phyloP scores from a whole-genome alignment of 768 basidiomycete species.

The Cytidiella melzeri region DNA sequence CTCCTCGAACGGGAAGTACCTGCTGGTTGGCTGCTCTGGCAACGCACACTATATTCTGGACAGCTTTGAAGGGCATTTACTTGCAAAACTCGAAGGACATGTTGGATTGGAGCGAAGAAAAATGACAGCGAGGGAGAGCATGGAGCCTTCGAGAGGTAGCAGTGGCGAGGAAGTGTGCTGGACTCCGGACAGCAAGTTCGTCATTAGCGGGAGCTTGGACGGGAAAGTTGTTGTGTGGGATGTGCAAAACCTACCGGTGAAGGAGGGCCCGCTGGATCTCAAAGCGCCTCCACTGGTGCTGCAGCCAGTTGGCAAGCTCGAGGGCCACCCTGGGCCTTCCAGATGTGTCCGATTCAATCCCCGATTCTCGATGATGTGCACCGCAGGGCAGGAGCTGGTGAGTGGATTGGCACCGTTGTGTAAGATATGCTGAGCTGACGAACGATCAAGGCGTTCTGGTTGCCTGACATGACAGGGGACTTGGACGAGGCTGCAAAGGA shows the following conservation, averaged over 20 bases:
- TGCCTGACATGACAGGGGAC: slow-evolving; percentile 63
- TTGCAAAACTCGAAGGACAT: slow-evolving; percentile 84
- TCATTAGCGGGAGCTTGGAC: slow-evolving; percentile 80
- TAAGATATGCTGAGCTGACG: not conserved
- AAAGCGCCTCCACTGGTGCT: slow-evolving; percentile 47
- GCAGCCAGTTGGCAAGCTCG: slow-evolving; percentile 46
- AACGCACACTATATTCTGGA: slow-evolving; percentile 93
- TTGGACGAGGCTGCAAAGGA: slow-evolving; percentile 67
- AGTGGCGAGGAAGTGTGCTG: slow-evolving; percentile 93
- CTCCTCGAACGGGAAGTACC: slow-evolving; percentile 83
- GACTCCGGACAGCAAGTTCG: slow-evolving; percentile 91
- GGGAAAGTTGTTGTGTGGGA: slow-evolving; percentile 91
- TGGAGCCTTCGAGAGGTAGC: slow-evolving; percentile 68
- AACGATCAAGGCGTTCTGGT: slow-evolving; percentile 48
- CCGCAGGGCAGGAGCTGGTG: slow-evolving; percentile 81
- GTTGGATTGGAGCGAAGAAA: slow-evolving; percentile 72
- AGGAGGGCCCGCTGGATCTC: slow-evolving; percentile 47
- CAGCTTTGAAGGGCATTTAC: slow-evolving; percentile 76
- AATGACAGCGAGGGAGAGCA: slow-evolving; percentile 39
- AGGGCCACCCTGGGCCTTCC: slow-evolving; percentile 79
- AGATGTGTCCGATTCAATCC: slow-evolving; percentile 91
- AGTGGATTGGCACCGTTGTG: slow-evolving; percentile 16
- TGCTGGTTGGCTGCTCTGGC: slow-evolving; percentile 90
- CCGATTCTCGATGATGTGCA: slow-evolving; percentile 79
- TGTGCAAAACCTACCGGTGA: slow-evolving; percentile 52